These are phyloP conservation scores for Saccharomyces pastorianus DNA, from an alignment of 1,139 yeast genomes.

Conservation along the genomic window DNA sequence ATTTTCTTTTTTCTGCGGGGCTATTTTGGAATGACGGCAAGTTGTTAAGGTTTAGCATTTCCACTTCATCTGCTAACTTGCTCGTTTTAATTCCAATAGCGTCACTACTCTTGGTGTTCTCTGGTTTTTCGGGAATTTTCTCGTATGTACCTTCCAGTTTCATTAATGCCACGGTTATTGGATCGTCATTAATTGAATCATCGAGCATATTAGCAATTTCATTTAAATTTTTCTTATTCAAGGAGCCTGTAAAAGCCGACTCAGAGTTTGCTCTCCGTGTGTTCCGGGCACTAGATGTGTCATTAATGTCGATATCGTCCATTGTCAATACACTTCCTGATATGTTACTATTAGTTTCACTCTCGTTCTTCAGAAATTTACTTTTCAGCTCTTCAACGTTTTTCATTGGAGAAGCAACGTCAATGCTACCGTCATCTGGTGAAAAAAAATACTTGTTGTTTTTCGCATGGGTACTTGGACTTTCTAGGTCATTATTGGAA, in stretches of 20 bases:
- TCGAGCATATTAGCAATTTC: constrained; percentile 15
- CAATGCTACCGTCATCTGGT: constrained; percentile 23
- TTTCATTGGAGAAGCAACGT: constrained; percentile 28
- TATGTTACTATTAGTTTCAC: constrained; percentile 1
- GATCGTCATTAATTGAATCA: constrained; percentile 40
- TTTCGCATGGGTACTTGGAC: constrained; percentile 8
- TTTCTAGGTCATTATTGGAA: constrained; percentile 5
- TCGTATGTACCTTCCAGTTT: constrained; percentile 64
- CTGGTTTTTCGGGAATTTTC: constrained; percentile 3
- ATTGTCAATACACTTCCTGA: constrained; percentile 4
- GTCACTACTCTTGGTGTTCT: constrained; percentile 5
- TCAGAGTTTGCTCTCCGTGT: constrained; percentile 5
- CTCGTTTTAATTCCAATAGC: constrained; percentile 9
- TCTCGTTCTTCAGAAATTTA: constrained; percentile 22
- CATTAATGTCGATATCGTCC: neutral
- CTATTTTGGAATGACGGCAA: constrained; percentile 12
- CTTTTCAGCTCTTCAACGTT: constrained; percentile 26
- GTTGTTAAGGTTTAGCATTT: constrained; percentile 26
- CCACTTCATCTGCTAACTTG: constrained; percentile 27
- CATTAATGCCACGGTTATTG: constrained; percentile 61
- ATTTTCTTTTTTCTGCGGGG: constrained; percentile 25
- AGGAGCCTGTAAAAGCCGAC: neutral
- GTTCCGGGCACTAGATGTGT: constrained; percentile 1
- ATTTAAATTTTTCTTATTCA: constrained; percentile 2
- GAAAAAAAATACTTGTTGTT: constrained; percentile 25